These are phyloP conservation scores for Pyrenochaeta sp. DNA, from an alignment of 2,329 filamentous ascomycete genomes.

Conservation along the genomic window DNA sequence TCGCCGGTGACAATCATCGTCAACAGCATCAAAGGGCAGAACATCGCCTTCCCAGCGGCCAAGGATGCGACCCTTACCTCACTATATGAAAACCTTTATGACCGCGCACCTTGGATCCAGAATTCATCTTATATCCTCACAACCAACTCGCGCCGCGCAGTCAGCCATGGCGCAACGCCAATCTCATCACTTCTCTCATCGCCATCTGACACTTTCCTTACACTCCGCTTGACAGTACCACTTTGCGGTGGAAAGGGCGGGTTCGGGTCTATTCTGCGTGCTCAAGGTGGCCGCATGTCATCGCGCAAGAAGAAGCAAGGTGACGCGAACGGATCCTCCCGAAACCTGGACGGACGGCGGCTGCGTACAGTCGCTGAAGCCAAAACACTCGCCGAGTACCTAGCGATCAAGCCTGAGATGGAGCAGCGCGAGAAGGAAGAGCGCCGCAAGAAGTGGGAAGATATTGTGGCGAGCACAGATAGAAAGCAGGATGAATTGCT, in stretches of 20 bases:
- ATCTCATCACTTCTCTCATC: constrained; percentile 70
- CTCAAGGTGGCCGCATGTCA: constrained; percentile 97
- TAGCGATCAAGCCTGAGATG: constrained; percentile 97
- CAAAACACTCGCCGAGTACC: constrained; percentile 92
- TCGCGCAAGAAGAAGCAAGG: constrained; percentile 87
- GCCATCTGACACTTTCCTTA: constrained; percentile 73
- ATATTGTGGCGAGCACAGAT: constrained; percentile 86
- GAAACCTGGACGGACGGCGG: constrained; percentile 90
- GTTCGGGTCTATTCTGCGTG: constrained; percentile 95
- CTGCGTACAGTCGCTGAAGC: constrained; percentile 93
- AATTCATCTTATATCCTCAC: constrained; percentile 76
- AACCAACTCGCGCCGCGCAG: constrained; percentile 78
- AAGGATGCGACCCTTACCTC: constrained; percentile 72
- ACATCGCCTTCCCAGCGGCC: constrained; percentile 81
- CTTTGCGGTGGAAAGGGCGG: constrained; percentile 95
- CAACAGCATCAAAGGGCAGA: constrained; percentile 82
- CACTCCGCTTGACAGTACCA: constrained; percentile 80
- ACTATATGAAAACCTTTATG: constrained; percentile 69
- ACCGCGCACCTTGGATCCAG: constrained; percentile 65
- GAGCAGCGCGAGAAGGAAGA: constrained; percentile 92
- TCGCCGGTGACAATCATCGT: constrained; percentile 69
- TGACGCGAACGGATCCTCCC: constrained; percentile 87
- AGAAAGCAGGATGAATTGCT: constrained; percentile 83
- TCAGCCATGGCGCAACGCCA: constrained; percentile 64
- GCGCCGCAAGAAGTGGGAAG: constrained; percentile 83